Percentiles rank a stretch among this genome's conserved stretches.
Evolutionary conservation across 2,329 filamentous ascomycete genomes (phyloP).

Genomic region (Sporothrix humicola): DNA sequence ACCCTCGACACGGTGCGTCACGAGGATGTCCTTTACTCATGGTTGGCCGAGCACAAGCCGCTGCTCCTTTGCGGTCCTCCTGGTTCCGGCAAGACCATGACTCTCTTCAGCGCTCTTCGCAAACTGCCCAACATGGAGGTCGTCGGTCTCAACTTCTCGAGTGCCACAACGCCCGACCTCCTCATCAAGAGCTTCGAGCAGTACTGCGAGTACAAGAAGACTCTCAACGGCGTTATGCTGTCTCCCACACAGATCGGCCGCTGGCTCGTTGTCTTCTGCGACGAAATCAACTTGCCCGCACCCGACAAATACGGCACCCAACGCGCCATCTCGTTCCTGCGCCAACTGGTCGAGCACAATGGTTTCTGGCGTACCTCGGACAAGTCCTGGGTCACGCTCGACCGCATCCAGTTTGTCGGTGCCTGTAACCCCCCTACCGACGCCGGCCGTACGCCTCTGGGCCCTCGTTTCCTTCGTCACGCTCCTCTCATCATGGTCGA

Average conservation of each 20-base stretch:
- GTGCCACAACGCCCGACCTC: slow-evolving; percentile 94
- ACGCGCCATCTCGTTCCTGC: slow-evolving; percentile 93
- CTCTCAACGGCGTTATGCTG: slow-evolving; percentile 91
- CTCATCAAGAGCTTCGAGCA: slow-evolving; percentile 99
- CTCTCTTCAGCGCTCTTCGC: slow-evolving; percentile 92
- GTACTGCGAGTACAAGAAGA: slow-evolving; percentile 99
- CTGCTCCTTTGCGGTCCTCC: slow-evolving; percentile 94
- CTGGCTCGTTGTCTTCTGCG: slow-evolving; percentile 98
- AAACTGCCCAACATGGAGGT: slow-evolving; percentile 99
- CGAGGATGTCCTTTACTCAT: slow-evolving; percentile 98
- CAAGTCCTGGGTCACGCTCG: slow-evolving; percentile 96
- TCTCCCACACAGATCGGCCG: slow-evolving; percentile 95
- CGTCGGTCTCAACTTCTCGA: slow-evolving; percentile 98
- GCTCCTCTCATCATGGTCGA: slow-evolving; percentile 99
- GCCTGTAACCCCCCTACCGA: slow-evolving; percentile 98
- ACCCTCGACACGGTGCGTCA: slow-evolving; percentile 97
- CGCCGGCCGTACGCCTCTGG: slow-evolving; percentile 92
- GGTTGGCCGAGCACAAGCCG: slow-evolving; percentile 98
- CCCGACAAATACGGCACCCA: slow-evolving; percentile 98
- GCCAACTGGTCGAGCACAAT: slow-evolving; percentile 97
- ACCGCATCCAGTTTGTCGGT: slow-evolving; percentile 98
- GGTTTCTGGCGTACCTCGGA: slow-evolving; percentile 98
- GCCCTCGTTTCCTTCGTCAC: slow-evolving; percentile 90
- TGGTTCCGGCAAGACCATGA: slow-evolving; percentile 99
- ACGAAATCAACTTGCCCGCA: slow-evolving; percentile 98